Evolutionary conservation across 2,329 filamentous ascomycete species (phyloP), one percentile per base, ranked within the genome.

Genomic region (Huntiella abstrusa): DNA sequence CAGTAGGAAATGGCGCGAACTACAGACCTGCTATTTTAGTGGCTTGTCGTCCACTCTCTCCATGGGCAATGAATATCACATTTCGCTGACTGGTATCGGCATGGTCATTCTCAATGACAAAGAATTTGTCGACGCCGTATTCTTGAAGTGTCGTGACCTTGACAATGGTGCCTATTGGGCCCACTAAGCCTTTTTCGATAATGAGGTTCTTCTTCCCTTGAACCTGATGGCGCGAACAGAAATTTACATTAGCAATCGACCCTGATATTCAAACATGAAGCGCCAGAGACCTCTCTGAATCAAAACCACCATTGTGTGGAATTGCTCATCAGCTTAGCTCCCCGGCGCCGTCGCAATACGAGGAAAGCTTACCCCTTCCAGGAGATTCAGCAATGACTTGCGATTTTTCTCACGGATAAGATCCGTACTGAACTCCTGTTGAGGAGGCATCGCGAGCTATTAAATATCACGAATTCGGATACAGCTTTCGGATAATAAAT

Each of bases 181-280:
- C 91, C 54, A 88, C 86, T 55, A 98, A 71, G 55, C 79, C 80
- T 62, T 82, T 83, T 61, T 96, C 88, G 58, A 98, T 80, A 45
- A 98, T 83, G 51, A 98, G 70, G 58, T 95, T 96, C 71, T 98
- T 98, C 75, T 96, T 98, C 55, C 92, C 92, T 59, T 88, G 83
- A 53, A 96, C 85, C 91, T 98, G 58, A 49, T 45, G 41, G 10
- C 19, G 41, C 22, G n/a, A 16, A 28, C 8, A 43, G 12, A 15
- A 43, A 16, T 28, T 40, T 22, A 40, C 10, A 40, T 40, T 40
- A 40, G 38, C 38, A 19, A 19, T 12, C 17, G 15, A 16, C 7
- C 7, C 11, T 19, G 16, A 22, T 40, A 40, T 28, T 28, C 22
- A 28, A 7, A 28, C 8, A 28, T 10, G 10, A 28, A 10, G 22